phyloP scores from a whole-genome alignment of 2,329 filamentous ascomycete genomes.

The Fusarium sp. region DNA sequence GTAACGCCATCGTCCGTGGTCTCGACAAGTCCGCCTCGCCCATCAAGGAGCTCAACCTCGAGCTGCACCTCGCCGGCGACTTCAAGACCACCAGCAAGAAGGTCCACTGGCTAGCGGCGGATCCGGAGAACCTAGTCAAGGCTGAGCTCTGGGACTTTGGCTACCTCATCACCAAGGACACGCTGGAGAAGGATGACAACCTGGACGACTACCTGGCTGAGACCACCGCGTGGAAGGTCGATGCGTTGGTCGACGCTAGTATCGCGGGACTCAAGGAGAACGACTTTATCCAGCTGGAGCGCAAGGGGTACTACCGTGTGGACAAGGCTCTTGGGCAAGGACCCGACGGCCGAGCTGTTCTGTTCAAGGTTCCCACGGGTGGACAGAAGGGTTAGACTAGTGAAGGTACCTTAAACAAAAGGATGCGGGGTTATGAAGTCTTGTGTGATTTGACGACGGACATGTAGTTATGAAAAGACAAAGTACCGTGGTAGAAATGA shows the following conservation, averaged over 20 bases:
- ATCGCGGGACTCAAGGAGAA: constrained; percentile 81
- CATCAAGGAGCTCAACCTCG: constrained; percentile 77
- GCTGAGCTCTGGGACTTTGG: constrained; percentile 95
- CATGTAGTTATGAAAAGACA: constrained; percentile 32
- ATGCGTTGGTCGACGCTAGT: constrained; percentile 83
- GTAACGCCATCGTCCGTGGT: constrained; percentile 82
- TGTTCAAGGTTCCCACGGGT: constrained; percentile 68
- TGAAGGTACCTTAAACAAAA: background rate
- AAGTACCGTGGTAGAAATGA: constrained; percentile 10
- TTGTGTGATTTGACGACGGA: constrained; percentile 32
- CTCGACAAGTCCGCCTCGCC: constrained; percentile 63
- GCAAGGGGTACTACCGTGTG: constrained; percentile 90
- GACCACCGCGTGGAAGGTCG: constrained; percentile 76
- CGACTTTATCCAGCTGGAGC: constrained; percentile 94
- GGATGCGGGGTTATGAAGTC: background rate
- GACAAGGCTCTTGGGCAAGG: constrained; percentile 70
- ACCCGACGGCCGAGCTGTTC: constrained; percentile 61
- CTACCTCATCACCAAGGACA: constrained; percentile 94
- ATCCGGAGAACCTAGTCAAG: constrained; percentile 78
- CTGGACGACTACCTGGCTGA: constrained; percentile 85
- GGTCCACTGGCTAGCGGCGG: constrained; percentile 87
- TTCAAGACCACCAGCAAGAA: constrained; percentile 97
- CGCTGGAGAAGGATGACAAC: constrained; percentile 86
- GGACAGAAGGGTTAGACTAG: constrained; percentile 48
- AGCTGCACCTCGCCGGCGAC: constrained; percentile 91